A percentile compares a stretch with the other conserved stretches of the same genome.
Conservation (phyloP, 495 filamentous ascomycete species). For the Bryoglossum gracile region DNA sequence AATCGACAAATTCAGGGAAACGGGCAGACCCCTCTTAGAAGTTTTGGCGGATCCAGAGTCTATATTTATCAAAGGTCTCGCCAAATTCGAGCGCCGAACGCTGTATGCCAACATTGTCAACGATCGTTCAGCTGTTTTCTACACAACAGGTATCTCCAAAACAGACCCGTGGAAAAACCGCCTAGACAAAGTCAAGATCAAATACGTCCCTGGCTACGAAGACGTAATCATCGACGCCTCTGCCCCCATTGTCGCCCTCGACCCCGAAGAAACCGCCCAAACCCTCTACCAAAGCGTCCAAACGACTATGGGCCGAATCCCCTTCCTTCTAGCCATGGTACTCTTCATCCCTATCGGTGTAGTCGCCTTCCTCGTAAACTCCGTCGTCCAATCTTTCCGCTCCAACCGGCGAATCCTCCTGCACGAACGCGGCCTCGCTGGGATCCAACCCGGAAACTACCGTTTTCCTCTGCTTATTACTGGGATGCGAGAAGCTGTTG, state of each 20-base stretch:
- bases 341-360: slow-evolving; percentile 63
- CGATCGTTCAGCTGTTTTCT: slow-evolving; percentile 72
- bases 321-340: slow-evolving; percentile 53
- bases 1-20: slow-evolving; percentile 78
- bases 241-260: slow-evolving; percentile 47
- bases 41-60: slow-evolving; percentile 77
- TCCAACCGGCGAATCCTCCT: slow-evolving; percentile 65
- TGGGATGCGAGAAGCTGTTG: slow-evolving; percentile 61
- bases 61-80: slow-evolving; percentile 77
- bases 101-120: slow-evolving; percentile 83
- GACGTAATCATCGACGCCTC: slow-evolving; percentile 67
- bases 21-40: slow-evolving; percentile 67
- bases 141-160: slow-evolving; percentile 68
- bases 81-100: slow-evolving; percentile 60
- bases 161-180: slow-evolving; percentile 65
- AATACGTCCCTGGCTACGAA: slow-evolving; percentile 67
- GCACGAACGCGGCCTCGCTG: slow-evolving; percentile 65
- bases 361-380: slow-evolving; percentile 65
- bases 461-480: slow-evolving; percentile 68
- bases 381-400: slow-evolving; percentile 62
- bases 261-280: slow-evolving; percentile 12
- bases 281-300: slow-evolving; percentile 20
- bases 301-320: slow-evolving; percentile 33
- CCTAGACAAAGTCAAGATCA: slow-evolving; percentile 54
- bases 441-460: slow-evolving; percentile 56